These are phyloP conservation scores for Trichoderma gracile DNA, from an alignment of 2,329 filamentous ascomycete genomes.

Conservation along the genomic window DNA sequence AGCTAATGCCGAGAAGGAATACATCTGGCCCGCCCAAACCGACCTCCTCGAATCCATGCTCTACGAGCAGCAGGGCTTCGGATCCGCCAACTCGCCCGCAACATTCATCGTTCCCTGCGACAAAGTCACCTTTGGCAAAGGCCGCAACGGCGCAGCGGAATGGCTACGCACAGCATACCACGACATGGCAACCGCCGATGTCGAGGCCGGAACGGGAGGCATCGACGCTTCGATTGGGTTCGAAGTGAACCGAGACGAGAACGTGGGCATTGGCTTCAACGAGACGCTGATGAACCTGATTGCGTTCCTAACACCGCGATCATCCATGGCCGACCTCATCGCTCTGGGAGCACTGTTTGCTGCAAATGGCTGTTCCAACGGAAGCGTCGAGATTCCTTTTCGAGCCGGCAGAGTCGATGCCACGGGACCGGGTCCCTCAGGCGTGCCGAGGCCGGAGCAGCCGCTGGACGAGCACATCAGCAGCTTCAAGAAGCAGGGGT, in stretches of 20 bases:
- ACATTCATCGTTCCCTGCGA: constrained; percentile 27
- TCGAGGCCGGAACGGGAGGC: constrained; percentile 33
- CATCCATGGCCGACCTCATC: constrained; percentile 33
- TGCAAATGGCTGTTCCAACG: constrained; percentile 19
- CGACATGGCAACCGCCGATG: constrained; percentile 36
- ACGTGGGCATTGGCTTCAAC: constrained; percentile 36
- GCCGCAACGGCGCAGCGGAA: constrained; percentile 32
- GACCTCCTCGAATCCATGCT: constrained; percentile 27
- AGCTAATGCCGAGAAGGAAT: constrained; percentile 15
- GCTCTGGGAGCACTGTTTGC: constrained; percentile 30
- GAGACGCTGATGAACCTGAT: constrained; percentile 35
- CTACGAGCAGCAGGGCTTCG: constrained; percentile 27
- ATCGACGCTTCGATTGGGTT: constrained; percentile 38
- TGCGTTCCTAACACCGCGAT: constrained; percentile 28
- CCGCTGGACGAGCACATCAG: constrained; percentile 21
- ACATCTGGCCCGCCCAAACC: constrained; percentile 25
- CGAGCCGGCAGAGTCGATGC: constrained; percentile 25
- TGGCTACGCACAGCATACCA: constrained; percentile 39
- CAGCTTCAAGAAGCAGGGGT: constrained; percentile 29
- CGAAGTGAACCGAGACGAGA: constrained; percentile 36
- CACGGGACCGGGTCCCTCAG: constrained; percentile 23
- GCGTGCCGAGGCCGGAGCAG: constrained; percentile 27
- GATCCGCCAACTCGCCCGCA: constrained; percentile 24
- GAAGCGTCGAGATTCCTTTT: constrained; percentile 14
- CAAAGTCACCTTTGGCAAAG: constrained; percentile 22